Conservation (phyloP, 441 rosid species). For the Pelargonium myrrhifolium region DNA sequence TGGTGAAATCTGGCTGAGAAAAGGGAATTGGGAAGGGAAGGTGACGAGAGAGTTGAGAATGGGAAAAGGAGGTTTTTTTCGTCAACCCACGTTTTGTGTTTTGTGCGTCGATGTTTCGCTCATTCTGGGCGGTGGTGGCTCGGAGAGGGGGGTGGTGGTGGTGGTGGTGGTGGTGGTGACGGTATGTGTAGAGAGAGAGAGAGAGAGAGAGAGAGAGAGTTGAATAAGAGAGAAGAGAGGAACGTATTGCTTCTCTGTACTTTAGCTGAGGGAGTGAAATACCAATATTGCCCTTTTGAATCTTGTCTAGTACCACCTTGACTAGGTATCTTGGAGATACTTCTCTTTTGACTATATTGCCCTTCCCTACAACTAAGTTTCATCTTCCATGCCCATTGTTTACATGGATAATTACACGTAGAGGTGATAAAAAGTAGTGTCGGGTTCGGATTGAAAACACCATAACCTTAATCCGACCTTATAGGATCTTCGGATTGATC, state of each 20-base stretch:
- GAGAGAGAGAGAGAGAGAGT: conserved; percentile 3
- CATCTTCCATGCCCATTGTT: too few species aligned
- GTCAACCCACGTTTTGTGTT: conserved; percentile 37
- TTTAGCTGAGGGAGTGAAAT: not conserved
- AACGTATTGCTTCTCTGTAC: conserved; percentile 15
- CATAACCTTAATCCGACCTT: too few species aligned
- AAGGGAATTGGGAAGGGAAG: conserved; percentile 16
- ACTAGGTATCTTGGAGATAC: conserved; percentile 1
- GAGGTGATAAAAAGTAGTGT: too few species aligned
- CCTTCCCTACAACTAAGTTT: not conserved
- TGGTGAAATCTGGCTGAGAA: conserved; percentile 20
- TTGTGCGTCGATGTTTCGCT: conserved; percentile 7
- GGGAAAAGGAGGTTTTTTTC: conserved; percentile 17
- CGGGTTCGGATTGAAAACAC: too few species aligned
- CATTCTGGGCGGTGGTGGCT: conserved; percentile 5
- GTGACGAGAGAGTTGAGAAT: conserved; percentile 8
- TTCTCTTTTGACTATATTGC: not conserved
- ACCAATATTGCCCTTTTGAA: conserved; percentile 20
- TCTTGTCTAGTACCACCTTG: not conserved
- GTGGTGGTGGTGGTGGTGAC: conserved; percentile 14
- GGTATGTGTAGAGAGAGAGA: not conserved
- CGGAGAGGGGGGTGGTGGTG: conserved; percentile 14
- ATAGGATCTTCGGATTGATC: too few species aligned
- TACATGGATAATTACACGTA: too few species aligned
- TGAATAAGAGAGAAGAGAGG: conserved; percentile 15